Evolutionary conservation across 257 asterid species (phyloP), one percentile per base, ranked within the genome.

Genomic region (Lithospermum erythrorhizon): DNA sequence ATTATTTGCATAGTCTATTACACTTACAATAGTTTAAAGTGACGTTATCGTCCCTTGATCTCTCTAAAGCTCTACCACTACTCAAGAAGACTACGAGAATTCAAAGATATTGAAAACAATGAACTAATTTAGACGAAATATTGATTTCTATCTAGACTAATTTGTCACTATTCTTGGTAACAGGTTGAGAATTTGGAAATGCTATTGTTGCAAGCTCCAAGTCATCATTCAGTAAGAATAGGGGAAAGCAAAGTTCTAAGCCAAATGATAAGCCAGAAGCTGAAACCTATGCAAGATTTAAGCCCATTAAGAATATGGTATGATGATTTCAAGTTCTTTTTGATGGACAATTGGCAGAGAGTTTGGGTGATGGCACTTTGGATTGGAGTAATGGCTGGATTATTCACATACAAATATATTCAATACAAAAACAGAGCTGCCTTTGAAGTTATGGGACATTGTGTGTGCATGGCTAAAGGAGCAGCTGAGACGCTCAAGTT

Each of bases 121-220:
- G 21, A 3, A 51, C 21, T 17, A 11, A 4, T 19, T 1, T 19
- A 14, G 54, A 6, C 6, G 6, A 49, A 1, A 5, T 49, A 15
- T 14, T 1, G 9, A 49, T 49, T 51, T 51, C 19, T 51, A 51
- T 18, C 9, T 11, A 51, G 21, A 17, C 21, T 17, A 51, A 17
- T 18, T 11, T 22, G 5, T 23, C 3, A 23, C 11, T 56, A 24
- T 56, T 56, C 3, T 22, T 23, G 18, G 18, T 8, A 56, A 56
- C 73, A 72, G 77, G 25, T 72, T 4, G 58, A 68, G 25, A 72
- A 68, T 60, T 55, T 72, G 66, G 77, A 72, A 52, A 65, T 62
- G n/a, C 52, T 72, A 21, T 69, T 72, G 37, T 57, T 72, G 64
- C 67, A 72, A 60, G 73, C 68, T 1, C 73, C 77, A 0, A 23